A percentile compares a stretch with the other conserved stretches of the same genome.
Conservation (phyloP, 208 protist genomes). For the Trypanosoma vivax region DNA sequence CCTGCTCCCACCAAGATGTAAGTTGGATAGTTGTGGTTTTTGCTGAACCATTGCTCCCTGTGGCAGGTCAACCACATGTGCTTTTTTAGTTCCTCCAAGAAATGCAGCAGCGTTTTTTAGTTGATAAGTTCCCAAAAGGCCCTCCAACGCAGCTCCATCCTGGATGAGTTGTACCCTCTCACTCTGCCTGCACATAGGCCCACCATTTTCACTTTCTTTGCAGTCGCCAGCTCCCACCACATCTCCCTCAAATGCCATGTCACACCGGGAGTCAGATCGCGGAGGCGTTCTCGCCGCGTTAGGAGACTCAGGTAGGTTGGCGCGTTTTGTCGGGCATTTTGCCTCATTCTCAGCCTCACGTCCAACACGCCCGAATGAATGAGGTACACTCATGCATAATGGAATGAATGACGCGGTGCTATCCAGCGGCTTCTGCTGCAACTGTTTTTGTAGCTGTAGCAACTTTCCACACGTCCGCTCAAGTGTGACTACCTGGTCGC, state of each 20-base stretch:
- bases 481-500: constrained; percentile 53
- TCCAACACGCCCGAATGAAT: too few relatives aligned
- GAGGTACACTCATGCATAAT: too few relatives aligned
- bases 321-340: too few relatives aligned
- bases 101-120: constrained; percentile 3
- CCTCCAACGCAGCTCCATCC: constrained; percentile 9
- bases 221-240: not conserved
- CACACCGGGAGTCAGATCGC: not conserved
- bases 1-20: not conserved
- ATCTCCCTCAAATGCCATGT: not conserved
- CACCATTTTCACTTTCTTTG: not conserved
- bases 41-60: too few relatives aligned
- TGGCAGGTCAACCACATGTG: too few relatives aligned
- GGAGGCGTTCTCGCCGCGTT: too few relatives aligned
- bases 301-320: too few relatives aligned
- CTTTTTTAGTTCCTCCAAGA: not conserved
- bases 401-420: not conserved
- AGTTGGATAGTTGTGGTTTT: not conserved
- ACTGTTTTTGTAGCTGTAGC: constrained; percentile 18
- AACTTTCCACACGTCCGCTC: constrained; percentile 37
- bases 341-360: too few relatives aligned
- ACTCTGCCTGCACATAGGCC: not conserved
- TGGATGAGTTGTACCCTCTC: not conserved
- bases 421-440: constrained; percentile 1
- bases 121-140: constrained; percentile 6